Evolutionary conservation across 352 stramenopile genomes (phyloP), one percentile per base, ranked within the genome.

Genomic region (Thraustochytrium striatum): DNA sequence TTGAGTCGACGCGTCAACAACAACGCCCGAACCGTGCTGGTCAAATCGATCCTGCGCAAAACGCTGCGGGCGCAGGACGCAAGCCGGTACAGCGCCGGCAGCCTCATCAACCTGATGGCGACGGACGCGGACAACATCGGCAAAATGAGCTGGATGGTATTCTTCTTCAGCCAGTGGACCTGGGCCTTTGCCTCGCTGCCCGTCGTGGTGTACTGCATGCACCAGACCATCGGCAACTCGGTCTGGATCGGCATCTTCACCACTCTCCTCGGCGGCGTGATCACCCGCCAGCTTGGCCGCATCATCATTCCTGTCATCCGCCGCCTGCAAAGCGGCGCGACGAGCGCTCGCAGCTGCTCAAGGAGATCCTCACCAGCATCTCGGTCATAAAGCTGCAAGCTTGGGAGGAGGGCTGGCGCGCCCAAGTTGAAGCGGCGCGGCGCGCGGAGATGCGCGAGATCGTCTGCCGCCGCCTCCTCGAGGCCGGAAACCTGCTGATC

Each of bases 71-170:
- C 36, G 21, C 36, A 58, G 38, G 72, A 80, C 41, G 21, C 65
- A 7, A 39, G 41, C 9, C 19, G 13, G 7, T 75, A 75, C 36
- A 38, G 68, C 50, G 57, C 55, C n/a, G 72, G 72, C 41, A 25
- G 21, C 7, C 57, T 80, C 0, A 80, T 57, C n/a, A 80, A 80
- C 41, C 52, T 80, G 32, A 80, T 80, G 72, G 72, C 72, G 1
- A 80, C 72, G 9, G 72, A 80, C 58, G 72, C 72, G 16, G 72
- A 80, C 43, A 80, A 80, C 41, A 9, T 80, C 38, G 72, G 72
- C 13, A 47, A 36, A 11, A 72, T 25, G 25, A 38, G 21, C 3
- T 80, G 72, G 72, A 80, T 70, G 50, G 25, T 72, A 16, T 80
- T 80, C 44, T 80, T 80, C 36, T 38, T 72, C 38, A 39, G 55